Evolutionary conservation across 306 rosid species (phyloP).

Genomic region (Neltuma alba): DNA sequence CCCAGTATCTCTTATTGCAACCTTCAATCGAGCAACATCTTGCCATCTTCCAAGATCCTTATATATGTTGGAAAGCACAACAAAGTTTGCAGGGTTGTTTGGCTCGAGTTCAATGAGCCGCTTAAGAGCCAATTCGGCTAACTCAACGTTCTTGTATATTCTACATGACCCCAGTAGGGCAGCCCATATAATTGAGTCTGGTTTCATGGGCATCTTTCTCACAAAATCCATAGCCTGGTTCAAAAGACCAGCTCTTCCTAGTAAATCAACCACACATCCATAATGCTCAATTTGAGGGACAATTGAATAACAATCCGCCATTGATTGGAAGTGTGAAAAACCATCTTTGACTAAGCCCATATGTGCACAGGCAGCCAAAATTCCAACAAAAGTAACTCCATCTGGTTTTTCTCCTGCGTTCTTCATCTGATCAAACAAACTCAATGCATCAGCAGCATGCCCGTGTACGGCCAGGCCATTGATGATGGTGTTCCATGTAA

Average conservation of each 20-base stretch:
- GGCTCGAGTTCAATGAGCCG: conserved; percentile 78
- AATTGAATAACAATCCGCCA: conserved; percentile 56
- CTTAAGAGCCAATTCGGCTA: conserved; percentile 62
- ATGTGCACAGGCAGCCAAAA: conserved; percentile 71
- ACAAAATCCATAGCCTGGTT: conserved; percentile 64
- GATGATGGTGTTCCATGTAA: conserved; percentile 54
- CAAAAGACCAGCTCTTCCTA: conserved; percentile 61
- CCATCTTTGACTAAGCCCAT: conserved; percentile 69
- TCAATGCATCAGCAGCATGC: conserved; percentile 56
- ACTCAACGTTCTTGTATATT: conserved; percentile 48
- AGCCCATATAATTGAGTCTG: conserved; percentile 56
- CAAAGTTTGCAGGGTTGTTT: conserved; percentile 72
- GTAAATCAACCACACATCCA: conserved; percentile 57
- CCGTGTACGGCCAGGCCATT: conserved; percentile 63
- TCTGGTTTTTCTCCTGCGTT: conserved; percentile 50
- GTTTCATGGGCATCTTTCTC: conserved; percentile 67
- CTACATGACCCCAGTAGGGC: conserved; percentile 51
- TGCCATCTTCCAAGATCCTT: conserved; percentile 77
- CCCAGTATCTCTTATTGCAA: conserved; percentile 72
- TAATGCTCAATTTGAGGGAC: conserved; percentile 53
- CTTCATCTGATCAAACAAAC: conserved; percentile 65
- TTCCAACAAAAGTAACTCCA: conserved; percentile 58
- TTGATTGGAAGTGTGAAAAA: conserved; percentile 49
- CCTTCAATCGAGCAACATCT: conserved; percentile 75
- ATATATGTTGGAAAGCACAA: conserved; percentile 75